Percentiles rank a stretch among this genome's conserved stretches.
Evolutionary conservation across 2,329 filamentous ascomycete species (phyloP).

Genomic region (Xylaria sp.): DNA sequence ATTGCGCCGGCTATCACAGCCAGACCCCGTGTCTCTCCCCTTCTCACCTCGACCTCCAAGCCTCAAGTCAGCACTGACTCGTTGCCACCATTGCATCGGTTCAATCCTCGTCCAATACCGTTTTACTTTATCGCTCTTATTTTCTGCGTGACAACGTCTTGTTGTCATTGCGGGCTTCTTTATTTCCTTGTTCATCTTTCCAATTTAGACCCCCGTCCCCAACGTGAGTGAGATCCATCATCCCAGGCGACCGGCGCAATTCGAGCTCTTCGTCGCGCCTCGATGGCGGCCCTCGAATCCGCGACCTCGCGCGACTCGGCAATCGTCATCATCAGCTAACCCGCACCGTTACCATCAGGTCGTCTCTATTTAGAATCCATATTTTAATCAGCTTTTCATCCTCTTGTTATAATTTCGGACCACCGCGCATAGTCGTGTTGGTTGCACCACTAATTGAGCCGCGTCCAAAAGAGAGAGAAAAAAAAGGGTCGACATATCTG

Average conservation of each 20-base stretch:
- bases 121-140: slow-evolving; percentile 21
- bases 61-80: slow-evolving; percentile 23
- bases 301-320: slow-evolving; percentile 33
- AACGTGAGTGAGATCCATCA: slow-evolving; percentile 41
- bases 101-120: slow-evolving; percentile 19
- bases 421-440: slow-evolving; percentile 17
- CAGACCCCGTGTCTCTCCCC: slow-evolving; percentile 24
- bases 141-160: slow-evolving; percentile 15
- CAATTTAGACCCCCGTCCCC: slow-evolving; percentile 26
- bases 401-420: not conserved
- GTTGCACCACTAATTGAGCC: slow-evolving; percentile 27
- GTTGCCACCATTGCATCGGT: slow-evolving; percentile 12
- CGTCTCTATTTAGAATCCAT: slow-evolving; percentile 23
- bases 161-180: slow-evolving; percentile 16
- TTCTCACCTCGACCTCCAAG: slow-evolving; percentile 15
- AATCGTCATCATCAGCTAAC: slow-evolving; percentile 38
- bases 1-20: slow-evolving; percentile 37
- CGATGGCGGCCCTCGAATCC: slow-evolving; percentile 37
- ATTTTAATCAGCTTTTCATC: slow-evolving; percentile 32
- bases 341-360: slow-evolving; percentile 30
- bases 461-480: slow-evolving; percentile 13
- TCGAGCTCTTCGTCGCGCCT: slow-evolving; percentile 34
- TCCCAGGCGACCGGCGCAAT: slow-evolving; percentile 35
- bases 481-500: slow-evolving; percentile 9
- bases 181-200: slow-evolving; percentile 29